Evolutionary conservation across 805 yeast species (phyloP).

Genomic region (Lipomyces oligophaga): DNA sequence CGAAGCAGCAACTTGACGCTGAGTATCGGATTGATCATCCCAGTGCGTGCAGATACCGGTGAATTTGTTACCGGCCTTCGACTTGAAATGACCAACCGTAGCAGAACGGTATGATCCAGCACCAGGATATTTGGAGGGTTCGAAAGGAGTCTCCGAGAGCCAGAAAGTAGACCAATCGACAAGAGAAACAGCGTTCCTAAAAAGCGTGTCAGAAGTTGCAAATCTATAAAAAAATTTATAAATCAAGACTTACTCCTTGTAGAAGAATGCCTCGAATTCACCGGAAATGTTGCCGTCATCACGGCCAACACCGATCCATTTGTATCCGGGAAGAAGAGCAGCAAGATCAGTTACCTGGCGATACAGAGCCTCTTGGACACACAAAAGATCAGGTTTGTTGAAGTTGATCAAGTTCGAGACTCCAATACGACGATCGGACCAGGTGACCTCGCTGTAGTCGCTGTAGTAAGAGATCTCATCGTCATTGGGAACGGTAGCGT

Average conservation of each 20-base stretch:
- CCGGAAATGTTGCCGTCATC: constrained; percentile 5
- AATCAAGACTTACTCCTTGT: constrained; percentile 4
- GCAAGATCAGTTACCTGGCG: constrained; percentile 10
- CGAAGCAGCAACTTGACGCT: constrained; percentile 15
- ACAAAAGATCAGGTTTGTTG: constrained; percentile 4
- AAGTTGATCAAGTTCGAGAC: constrained; percentile 1
- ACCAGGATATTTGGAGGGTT: constrained; percentile 12
- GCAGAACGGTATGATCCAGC: constrained; percentile 14
- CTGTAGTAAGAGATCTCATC: constrained; percentile 1
- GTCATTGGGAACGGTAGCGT: constrained; percentile 1
- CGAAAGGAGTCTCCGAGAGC: constrained; percentile 12
- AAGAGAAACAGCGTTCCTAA: constrained; percentile 1
- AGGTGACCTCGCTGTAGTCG: constrained; percentile 2
- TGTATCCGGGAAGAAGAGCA: constrained; percentile 2
- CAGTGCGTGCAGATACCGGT: constrained; percentile 16
- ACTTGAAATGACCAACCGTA: constrained; percentile 5
- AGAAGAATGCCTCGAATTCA: constrained; percentile 14
- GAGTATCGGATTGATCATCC: constrained; percentile 15
- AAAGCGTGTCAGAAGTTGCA: not conserved
- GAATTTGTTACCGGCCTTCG: constrained; percentile 1
- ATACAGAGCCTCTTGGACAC: constrained; percentile 8
- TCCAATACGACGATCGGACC: constrained; percentile 7
- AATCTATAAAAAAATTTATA: no score
- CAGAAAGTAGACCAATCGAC: constrained; percentile 9
- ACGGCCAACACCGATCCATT: constrained; percentile 12